Conservation (phyloP, 257 asterid genomes). For the Scutellaria baicalensis region DNA sequence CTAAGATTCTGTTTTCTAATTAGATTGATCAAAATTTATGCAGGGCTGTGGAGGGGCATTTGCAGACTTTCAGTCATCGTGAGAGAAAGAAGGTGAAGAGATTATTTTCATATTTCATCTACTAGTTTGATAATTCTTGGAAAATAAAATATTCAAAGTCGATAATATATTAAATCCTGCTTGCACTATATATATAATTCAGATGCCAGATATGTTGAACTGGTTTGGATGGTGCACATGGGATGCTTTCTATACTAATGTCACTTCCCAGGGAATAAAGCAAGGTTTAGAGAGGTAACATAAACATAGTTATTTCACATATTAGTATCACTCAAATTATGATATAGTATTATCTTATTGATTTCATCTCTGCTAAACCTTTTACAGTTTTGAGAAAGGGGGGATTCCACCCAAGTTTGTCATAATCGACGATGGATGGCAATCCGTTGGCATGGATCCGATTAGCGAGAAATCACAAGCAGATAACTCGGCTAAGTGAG, state of each 20-base stretch:
- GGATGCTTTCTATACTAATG: constrained; percentile 96
- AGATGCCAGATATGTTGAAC: constrained; percentile 94
- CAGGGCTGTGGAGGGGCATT: constrained; percentile 82
- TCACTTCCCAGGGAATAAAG: constrained; percentile 76
- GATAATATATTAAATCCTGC: not conserved
- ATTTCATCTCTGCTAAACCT: not conserved
- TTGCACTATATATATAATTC: constrained; percentile 11
- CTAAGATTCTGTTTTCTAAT: not conserved
- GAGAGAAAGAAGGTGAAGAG: constrained; percentile 77
- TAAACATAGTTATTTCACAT: not conserved
- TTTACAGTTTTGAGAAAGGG: constrained; percentile 61
- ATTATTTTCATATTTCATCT: not conserved
- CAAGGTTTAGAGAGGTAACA: constrained; percentile 70
- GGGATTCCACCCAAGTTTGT: constrained; percentile 81
- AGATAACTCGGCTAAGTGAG: constrained; percentile 86
- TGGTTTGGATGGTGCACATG: constrained; percentile 99
- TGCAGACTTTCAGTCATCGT: constrained; percentile 77
- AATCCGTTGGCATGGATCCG: constrained; percentile 83
- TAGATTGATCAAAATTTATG: not conserved
- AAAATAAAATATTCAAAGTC: not conserved
- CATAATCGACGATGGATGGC: constrained; percentile 97
- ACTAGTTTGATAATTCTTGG: not conserved
- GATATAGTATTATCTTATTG: not conserved
- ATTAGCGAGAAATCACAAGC: constrained; percentile 37
- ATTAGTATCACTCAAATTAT: not conserved